These are phyloP conservation scores for Pseudogymnoascus sp. DNA, from an alignment of 2,329 filamentous ascomycete species.

Conservation along the genomic window DNA sequence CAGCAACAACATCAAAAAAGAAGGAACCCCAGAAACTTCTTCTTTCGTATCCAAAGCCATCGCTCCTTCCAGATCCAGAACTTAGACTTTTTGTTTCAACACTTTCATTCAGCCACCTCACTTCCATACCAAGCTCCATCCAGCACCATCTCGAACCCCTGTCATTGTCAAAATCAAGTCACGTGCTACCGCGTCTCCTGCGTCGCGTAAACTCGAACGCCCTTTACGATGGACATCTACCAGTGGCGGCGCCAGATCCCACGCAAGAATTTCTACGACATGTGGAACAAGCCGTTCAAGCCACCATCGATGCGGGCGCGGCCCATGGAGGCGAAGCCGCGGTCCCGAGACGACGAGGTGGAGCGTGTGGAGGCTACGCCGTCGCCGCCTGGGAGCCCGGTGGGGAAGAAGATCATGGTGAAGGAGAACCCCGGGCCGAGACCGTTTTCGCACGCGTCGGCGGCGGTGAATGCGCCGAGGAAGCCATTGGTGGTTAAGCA, in stretches of 20 bases:
- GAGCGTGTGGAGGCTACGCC: not conserved
- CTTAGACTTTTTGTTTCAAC: not conserved
- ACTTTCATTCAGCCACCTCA: not conserved
- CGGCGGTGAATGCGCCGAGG: conserved; percentile 18
- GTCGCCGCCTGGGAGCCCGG: not conserved
- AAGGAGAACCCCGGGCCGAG: not conserved
- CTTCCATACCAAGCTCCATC: not conserved
- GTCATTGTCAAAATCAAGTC: not conserved
- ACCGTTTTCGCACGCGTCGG: conserved; percentile 7
- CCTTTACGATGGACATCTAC: not conserved
- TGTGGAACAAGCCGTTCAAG: conserved; percentile 3
- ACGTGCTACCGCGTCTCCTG: not conserved
- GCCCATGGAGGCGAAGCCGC: not conserved
- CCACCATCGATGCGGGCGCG: not conserved
- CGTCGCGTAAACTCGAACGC: not conserved
- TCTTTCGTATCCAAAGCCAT: not conserved
- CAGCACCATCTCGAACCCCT: not conserved
- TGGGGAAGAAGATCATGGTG: not conserved
- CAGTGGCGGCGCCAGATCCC: not conserved
- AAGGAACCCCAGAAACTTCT: not conserved
- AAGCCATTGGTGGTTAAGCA: no score
- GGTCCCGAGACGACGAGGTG: not conserved
- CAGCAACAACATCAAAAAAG: not conserved
- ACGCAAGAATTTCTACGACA: not conserved
- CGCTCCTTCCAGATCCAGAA: not conserved